Evolutionary conservation across 208 protist genomes (phyloP).

Genomic region (Trypanosoma boissoni): DNA sequence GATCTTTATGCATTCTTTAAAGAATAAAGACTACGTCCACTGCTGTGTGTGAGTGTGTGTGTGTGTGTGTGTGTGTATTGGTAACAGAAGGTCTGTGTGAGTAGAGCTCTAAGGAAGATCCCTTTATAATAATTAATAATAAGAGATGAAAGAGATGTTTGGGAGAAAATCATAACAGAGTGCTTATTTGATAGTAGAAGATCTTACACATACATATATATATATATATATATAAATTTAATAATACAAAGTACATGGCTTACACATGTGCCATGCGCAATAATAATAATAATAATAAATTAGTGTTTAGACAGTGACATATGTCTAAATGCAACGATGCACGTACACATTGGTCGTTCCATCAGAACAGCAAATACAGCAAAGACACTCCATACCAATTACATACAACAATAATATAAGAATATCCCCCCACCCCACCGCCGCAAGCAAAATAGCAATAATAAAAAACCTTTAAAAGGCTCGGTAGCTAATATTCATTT

Average conservation of each 20-base stretch:
- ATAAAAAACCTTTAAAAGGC: slow-evolving; percentile 43
- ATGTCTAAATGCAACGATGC: no score
- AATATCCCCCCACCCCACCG: neutral
- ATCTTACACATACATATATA: slow-evolving; percentile 23
- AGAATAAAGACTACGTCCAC: slow-evolving; percentile 16
- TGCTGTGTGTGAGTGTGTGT: no score
- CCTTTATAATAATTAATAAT: no score
- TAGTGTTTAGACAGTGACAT: neutral
- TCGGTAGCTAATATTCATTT: slow-evolving; percentile 73
- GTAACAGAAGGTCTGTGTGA: no score
- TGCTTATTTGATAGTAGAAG: no score
- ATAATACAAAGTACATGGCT: slow-evolving; percentile 15
- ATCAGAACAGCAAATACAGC: no score
- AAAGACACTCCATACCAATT: no score
- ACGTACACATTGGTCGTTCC: no score
- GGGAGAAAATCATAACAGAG: slow-evolving; percentile 22
- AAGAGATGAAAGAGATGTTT: slow-evolving; percentile 1
- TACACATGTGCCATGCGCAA: neutral
- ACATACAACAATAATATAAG: no score
- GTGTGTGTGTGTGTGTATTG: no score
- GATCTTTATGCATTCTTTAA: slow-evolving; percentile 35
- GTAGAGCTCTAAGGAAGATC: no score
- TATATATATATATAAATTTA: slow-evolving; percentile 27
- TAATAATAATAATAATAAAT: neutral
- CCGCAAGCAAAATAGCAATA: neutral